Evolutionary conservation across 371 early-diverging fungal species (phyloP).

Genomic region (Coemansia linderi): DNA sequence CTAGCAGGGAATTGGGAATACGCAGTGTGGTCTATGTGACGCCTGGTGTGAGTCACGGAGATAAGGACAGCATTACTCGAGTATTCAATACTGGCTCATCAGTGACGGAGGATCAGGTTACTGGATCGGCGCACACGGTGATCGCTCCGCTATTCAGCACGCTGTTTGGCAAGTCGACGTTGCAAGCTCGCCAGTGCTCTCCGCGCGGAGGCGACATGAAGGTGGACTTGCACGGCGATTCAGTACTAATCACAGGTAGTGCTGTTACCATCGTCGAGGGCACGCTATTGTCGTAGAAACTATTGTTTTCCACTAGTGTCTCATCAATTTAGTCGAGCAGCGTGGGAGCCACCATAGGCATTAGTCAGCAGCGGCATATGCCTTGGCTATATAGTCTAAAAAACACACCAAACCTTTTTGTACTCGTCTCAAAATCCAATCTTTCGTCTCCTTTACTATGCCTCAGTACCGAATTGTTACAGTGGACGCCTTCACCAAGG

Average conservation of each 20-base stretch:
- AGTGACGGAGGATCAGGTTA: slow-evolving; percentile 23
- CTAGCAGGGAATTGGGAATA: slow-evolving; percentile 9
- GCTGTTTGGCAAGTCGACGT: slow-evolving; percentile 10
- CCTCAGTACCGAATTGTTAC: slow-evolving; percentile 26
- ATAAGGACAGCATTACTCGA: slow-evolving; percentile 17
- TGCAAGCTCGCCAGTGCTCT: slow-evolving; percentile 33
- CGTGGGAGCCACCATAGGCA: background rate
- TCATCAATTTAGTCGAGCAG: background rate
- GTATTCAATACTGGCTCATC: slow-evolving; percentile 13
- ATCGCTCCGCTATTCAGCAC: slow-evolving; percentile 22
- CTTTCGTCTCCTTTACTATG: background rate
- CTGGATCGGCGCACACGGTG: slow-evolving; percentile 28
- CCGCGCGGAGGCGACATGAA: slow-evolving; percentile 16
- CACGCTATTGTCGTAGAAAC: background rate
- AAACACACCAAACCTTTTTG: no score
- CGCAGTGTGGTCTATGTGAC: slow-evolving; percentile 14
- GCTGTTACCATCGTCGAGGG: slow-evolving; percentile 24
- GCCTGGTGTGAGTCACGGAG: background rate
- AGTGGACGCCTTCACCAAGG: slow-evolving; percentile 36
- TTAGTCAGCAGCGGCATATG: background rate
- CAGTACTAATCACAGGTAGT: slow-evolving; percentile 11
- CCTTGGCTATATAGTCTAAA: no score
- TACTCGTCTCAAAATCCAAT: background rate
- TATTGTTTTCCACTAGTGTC: background rate
- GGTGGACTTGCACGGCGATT: slow-evolving; percentile 4